Percentiles rank a stretch among this genome's conserved stretches.
Conservation (phyloP, 805 yeast genomes). For the Hanseniaspora valbyensis region DNA sequence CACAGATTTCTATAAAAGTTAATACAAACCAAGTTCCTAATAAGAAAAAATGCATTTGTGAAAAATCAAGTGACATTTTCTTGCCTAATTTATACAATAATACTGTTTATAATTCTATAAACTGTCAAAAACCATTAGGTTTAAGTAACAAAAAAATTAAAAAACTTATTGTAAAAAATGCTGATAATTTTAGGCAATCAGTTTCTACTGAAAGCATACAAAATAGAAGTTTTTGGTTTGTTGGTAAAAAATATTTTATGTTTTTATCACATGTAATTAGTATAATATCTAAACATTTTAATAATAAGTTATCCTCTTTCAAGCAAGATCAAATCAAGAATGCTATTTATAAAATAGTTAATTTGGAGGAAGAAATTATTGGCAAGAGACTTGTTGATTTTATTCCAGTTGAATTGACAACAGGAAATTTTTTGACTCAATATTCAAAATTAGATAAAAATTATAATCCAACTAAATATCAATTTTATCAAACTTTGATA, state of each 20-base stretch:
- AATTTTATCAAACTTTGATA: slow-evolving; percentile 23
- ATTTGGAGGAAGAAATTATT: slow-evolving; percentile 16
- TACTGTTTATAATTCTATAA: slow-evolving; percentile 18
- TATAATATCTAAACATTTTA: not conserved
- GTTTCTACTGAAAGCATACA: not conserved
- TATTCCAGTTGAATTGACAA: slow-evolving; percentile 19
- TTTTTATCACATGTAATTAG: not conserved
- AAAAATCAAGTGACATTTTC: slow-evolving; percentile 22
- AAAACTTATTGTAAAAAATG: slow-evolving; percentile 18
- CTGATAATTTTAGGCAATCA: slow-evolving; percentile 9
- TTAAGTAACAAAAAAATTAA: slow-evolving; percentile 21
- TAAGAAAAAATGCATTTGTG: slow-evolving; percentile 20
- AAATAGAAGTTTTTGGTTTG: slow-evolving; percentile 12
- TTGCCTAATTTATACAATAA: slow-evolving; percentile 20
- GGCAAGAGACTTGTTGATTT: not conserved
- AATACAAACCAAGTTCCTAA: slow-evolving; percentile 14
- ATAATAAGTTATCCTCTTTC: not conserved
- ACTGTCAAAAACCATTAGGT: slow-evolving; percentile 26
- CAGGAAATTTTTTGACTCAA: slow-evolving; percentile 12
- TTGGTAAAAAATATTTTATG: slow-evolving; percentile 3
- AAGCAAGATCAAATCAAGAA: not conserved
- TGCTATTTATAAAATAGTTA: slow-evolving; percentile 19
- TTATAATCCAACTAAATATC: slow-evolving; percentile 16
- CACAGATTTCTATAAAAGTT: not conserved
- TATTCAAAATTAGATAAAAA: slow-evolving; percentile 18